These are phyloP conservation scores for Yarrowia sp. DNA, from an alignment of 805 yeast species.

Conservation along the genomic window DNA sequence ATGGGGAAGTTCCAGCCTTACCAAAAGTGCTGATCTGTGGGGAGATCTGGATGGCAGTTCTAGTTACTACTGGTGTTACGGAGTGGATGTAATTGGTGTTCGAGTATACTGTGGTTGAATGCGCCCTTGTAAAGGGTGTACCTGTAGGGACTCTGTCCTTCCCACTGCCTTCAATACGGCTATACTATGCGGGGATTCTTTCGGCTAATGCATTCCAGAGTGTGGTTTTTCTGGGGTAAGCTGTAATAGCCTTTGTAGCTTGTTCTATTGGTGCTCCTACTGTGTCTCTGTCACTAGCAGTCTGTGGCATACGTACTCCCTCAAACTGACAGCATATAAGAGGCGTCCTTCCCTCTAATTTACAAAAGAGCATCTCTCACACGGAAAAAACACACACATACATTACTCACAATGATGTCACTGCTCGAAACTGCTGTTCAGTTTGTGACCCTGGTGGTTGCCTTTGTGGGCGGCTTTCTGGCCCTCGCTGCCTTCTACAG, in stretches of 20 bases:
- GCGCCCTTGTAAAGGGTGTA: too few relatives aligned
- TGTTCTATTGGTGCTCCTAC: background rate
- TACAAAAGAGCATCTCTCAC: background rate
- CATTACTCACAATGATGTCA: background rate
- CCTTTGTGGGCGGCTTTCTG: constrained; percentile 27
- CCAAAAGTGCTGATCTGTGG: background rate
- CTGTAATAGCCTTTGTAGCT: constrained; percentile 7
- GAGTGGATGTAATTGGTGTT: too few relatives aligned
- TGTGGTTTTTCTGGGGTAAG: background rate
- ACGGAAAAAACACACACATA: background rate
- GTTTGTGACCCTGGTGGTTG: constrained; percentile 12
- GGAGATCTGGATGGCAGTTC: too few relatives aligned
- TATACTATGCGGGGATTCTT: constrained; percentile 2
- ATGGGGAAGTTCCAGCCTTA: constrained; percentile 22
- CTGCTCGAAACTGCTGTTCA: constrained; percentile 1
- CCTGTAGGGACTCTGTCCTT: too few relatives aligned
- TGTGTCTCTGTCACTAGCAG: background rate
- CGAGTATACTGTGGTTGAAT: too few relatives aligned
- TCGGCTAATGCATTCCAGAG: background rate
- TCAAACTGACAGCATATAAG: background rate
- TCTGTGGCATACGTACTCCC: background rate
- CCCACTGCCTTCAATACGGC: too few relatives aligned
- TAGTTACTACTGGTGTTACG: too few relatives aligned
- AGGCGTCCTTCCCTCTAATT: background rate
- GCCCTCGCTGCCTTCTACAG: constrained; percentile 24